Evolutionary conservation across 2,329 filamentous ascomycete genomes (phyloP), one percentile per base, ranked within the genome.

Genomic region (Penicillium sp.): DNA sequence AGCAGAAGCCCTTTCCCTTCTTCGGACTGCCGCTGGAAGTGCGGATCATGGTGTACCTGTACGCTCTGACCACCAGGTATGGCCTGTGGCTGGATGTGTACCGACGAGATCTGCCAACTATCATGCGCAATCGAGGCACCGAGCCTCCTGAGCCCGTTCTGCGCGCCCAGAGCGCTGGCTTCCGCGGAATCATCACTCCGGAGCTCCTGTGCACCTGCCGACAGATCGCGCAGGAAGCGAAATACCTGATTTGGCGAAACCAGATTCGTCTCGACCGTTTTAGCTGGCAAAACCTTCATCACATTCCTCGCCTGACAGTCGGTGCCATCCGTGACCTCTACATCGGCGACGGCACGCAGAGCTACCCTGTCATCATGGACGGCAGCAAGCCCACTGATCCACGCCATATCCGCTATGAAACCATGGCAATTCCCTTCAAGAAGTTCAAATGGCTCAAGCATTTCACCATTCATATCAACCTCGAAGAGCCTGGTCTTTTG

Each of bases 41-140:
- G 11, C 26, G 33, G 10, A 13, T 4, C 14, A 20, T 18, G 25
- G 13, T 35, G 23, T 35, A 35, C 33, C 13, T 10, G 26, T 29
- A 30, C 16, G 25, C 25, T 15, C 12, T 35, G 25, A 13, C 15
- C 7, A 30, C 26, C 1, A n/a, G 14, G 11, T 10, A 11, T 12
- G 33, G 33, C 3, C n/a, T 35, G 15, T 35, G 33, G 33, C n/a
- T 35, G 16, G 33, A 35, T 13, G n/a, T 11, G 16, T 3, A 35
- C 26, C 33, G 33, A 3, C 26, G n/a, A 14, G 25, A 30, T n/a
- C 26, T 35, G 9, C 26, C 26, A n/a, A 3, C 0, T 6, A 3
- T 30, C 26, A n/a, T 29, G n/a, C 4, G n/a, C 6, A 13, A 11
- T 4, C 25, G 25, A 11, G 25, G 25, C 25, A n/a, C n/a, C 25